Evolutionary conservation across 108 stramenopile genomes (phyloP).

Genomic region (Discostella pseudostelligera): DNA sequence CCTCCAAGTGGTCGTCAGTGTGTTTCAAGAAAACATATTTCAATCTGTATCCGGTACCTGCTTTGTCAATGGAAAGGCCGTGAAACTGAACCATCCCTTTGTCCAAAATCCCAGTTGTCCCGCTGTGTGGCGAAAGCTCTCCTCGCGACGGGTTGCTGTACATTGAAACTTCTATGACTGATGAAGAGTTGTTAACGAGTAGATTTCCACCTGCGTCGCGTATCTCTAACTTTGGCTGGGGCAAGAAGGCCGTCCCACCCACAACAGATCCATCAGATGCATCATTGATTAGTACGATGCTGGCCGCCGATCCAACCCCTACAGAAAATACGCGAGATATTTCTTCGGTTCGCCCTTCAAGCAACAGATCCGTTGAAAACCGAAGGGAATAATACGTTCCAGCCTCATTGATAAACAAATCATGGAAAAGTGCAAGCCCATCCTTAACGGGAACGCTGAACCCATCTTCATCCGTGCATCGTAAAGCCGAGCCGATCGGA

Average conservation of each 20-base stretch:
- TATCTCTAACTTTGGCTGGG: conserved; percentile 45
- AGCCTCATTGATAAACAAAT: conserved; percentile 38
- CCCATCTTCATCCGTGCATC: conserved; percentile 15
- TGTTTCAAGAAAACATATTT: conserved; percentile 27
- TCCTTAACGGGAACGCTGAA: conserved; percentile 14
- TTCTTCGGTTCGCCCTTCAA: conserved; percentile 29
- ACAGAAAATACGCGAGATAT: conserved; percentile 39
- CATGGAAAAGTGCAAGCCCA: conserved; percentile 38
- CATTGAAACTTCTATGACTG: conserved; percentile 25
- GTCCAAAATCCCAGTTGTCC: conserved; percentile 22
- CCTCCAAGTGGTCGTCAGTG: conserved; percentile 2
- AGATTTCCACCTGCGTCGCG: conserved; percentile 50
- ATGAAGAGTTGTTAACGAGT: conserved; percentile 37
- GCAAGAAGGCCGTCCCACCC: conserved; percentile 45
- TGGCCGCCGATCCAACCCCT: conserved; percentile 28
- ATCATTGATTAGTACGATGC: conserved; percentile 26
- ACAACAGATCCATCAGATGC: conserved; percentile 32
- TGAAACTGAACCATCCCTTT: conserved; percentile 40
- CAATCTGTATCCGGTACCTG: conserved; percentile 40
- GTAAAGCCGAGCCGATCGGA: conserved; percentile 12
- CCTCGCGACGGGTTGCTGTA: conserved; percentile 46
- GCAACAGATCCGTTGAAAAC: conserved; percentile 38
- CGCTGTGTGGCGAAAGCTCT: conserved; percentile 12
- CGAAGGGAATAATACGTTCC: conserved; percentile 36
- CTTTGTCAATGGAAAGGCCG: conserved; percentile 40